These are phyloP conservation scores for Debaryomyces castellii DNA, from an alignment of 805 yeast species.

Conservation along the genomic window DNA sequence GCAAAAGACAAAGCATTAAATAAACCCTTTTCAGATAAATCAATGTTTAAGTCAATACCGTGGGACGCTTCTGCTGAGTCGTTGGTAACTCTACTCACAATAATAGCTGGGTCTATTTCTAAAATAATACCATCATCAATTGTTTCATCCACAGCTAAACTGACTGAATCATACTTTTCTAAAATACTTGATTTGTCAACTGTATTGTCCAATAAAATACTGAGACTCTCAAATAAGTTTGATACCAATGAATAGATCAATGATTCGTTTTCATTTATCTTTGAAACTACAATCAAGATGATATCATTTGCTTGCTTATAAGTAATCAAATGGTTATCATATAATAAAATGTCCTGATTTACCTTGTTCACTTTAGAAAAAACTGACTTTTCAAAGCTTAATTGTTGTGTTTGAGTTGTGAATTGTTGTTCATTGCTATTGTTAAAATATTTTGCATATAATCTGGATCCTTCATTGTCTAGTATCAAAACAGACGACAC, in stretches of 20 bases:
- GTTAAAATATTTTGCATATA: slow-evolving; percentile 81
- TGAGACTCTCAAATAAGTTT: slow-evolving; percentile 80
- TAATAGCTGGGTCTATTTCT: slow-evolving; percentile 84
- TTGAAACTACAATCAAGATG: slow-evolving; percentile 68
- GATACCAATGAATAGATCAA: slow-evolving; percentile 71
- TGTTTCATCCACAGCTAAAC: slow-evolving; percentile 86
- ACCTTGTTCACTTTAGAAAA: slow-evolving; percentile 77
- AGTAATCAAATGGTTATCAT: slow-evolving; percentile 77
- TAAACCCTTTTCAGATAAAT: slow-evolving; percentile 71
- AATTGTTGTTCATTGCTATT: slow-evolving; percentile 39
- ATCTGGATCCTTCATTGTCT: slow-evolving; percentile 76
- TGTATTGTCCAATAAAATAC: slow-evolving; percentile 64
- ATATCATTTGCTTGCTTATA: slow-evolving; percentile 84
- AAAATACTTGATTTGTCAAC: slow-evolving; percentile 77
- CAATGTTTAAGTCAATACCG: slow-evolving; percentile 61
- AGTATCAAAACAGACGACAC: slow-evolving; percentile 78
- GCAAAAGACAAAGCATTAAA: slow-evolving; percentile 88
- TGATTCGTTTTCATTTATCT: slow-evolving; percentile 80
- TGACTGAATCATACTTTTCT: slow-evolving; percentile 82
- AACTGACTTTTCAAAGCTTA: slow-evolving; percentile 70
- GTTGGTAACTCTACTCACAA: slow-evolving; percentile 88
- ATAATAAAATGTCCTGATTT: slow-evolving; percentile 75
- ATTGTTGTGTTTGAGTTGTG: slow-evolving; percentile 60
- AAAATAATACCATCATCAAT: slow-evolving; percentile 91
- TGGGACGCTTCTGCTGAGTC: slow-evolving; percentile 53